phyloP scores from a whole-genome alignment of 2,329 filamentous ascomycete species.

The Xylaria sp. region DNA sequence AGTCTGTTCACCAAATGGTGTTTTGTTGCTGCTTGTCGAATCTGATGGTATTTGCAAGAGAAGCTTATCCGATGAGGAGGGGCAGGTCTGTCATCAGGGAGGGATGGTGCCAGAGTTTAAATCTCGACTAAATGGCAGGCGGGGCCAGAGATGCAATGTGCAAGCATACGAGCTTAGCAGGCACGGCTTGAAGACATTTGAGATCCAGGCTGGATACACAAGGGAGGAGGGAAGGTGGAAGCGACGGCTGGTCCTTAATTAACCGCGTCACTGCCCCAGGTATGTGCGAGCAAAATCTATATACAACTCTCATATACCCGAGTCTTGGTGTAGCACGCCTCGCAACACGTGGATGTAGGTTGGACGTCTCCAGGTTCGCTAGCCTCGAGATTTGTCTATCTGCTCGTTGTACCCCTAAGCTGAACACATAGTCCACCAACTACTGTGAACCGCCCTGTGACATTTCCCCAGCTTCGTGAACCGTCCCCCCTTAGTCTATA shows the following conservation, averaged over 20 bases:
- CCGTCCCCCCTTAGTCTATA: conserved; percentile 1
- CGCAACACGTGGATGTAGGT: background rate
- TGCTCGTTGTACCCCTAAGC: conserved; percentile 23
- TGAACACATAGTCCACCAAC: conserved; percentile 20
- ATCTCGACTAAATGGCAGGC: background rate
- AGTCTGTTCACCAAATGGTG: background rate
- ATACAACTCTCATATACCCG: background rate
- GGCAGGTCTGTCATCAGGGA: background rate
- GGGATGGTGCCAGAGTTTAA: background rate
- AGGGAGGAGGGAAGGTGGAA: conserved; percentile 2
- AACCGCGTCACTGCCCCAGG: background rate
- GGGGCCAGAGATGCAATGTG: background rate
- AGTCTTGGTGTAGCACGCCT: background rate
- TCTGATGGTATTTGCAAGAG: background rate
- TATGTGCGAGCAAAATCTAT: background rate
- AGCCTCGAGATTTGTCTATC: background rate
- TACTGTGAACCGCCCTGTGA: conserved; percentile 14
- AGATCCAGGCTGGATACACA: background rate
- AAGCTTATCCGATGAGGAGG: background rate
- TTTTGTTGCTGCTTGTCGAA: background rate
- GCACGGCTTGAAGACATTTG: background rate
- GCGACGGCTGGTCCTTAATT: conserved; percentile 5
- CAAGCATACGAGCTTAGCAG: background rate
- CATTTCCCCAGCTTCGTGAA: conserved; percentile 6
- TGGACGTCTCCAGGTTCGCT: background rate